These are phyloP conservation scores for Linderniella brevidens DNA, from an alignment of 257 asterid genomes.

Conservation along the genomic window DNA sequence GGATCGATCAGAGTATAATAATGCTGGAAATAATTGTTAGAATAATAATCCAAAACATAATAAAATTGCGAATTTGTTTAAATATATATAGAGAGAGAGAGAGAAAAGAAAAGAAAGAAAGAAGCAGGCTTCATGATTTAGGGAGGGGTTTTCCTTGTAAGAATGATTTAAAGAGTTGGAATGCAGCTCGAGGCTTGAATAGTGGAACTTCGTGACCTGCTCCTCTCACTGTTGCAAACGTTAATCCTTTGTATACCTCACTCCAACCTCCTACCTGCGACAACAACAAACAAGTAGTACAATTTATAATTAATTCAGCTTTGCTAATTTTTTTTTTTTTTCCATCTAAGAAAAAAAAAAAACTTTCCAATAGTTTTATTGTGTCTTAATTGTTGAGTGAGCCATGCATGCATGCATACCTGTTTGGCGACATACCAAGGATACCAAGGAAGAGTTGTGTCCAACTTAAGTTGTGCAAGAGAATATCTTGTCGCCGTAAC, in stretches of 20 bases:
- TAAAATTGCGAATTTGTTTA: too few species aligned
- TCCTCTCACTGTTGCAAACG: constrained; percentile 79
- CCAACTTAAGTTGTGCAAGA: constrained; percentile 46
- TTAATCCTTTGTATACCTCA: constrained; percentile 61
- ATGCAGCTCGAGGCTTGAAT: constrained; percentile 54
- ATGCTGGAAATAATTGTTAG: too few species aligned
- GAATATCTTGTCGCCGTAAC: constrained; percentile 63
- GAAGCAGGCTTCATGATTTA: constrained; percentile 18
- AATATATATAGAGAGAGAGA: too few species aligned
- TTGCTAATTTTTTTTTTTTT: too few species aligned
- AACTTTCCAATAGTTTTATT: too few species aligned
- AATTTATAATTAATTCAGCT: not conserved
- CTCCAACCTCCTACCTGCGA: constrained; percentile 84
- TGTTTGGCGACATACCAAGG: constrained; percentile 62
- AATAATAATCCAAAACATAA: too few species aligned
- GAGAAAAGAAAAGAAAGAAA: too few species aligned
- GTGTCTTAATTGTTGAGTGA: too few species aligned
- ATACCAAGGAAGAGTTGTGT: constrained; percentile 44
- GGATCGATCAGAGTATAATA: too few species aligned
- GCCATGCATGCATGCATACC: too few species aligned
- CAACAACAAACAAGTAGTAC: not conserved
- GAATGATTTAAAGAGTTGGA: constrained; percentile 47
- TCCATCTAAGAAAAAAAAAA: too few species aligned
- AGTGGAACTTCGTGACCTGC: constrained; percentile 92
- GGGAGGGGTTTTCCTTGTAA: constrained; percentile 55